Base-by-base conservation (phyloP, 2,329 filamentous ascomycete species). In the Teratosphaeria pseudoeucalypti region DNA sequence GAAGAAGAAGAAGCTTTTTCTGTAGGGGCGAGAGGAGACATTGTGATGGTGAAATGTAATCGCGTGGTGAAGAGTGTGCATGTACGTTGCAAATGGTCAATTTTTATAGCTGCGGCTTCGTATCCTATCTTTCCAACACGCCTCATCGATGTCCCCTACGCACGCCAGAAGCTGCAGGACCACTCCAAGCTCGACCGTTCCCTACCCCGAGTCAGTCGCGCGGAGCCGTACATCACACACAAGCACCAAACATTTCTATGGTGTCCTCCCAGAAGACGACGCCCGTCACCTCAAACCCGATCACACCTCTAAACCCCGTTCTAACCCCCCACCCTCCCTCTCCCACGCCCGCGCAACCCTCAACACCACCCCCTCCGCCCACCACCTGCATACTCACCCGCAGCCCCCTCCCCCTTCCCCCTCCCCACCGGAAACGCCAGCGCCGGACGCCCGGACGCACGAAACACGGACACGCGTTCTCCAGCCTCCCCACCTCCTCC, bases 401-500 rank as follows among this genome's bases (percentile, higher is more conserved):
- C 54, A 72, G 52, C 65, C 67, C 2, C 27, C 53, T 2, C 2
- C 53, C 10, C 6, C 53, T n/a, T 6, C 23, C 27, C 29, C 59
- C 66, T 49, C 52, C 70, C 68, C 16, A 67, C 77, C 69, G 78
- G 79, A 57, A 81, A 75, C 29, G 71, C 74, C 62, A 81, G 64
- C 0, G 72, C 78, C 3, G 78, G 78, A 69, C 81, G 78, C 0
- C 78, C 78, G 0, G 77, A 79, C 7, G 76, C 66, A 67, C 81
- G 80, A 66, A 81, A 81, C 3, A 81, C 3, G 75, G 74, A 10
- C 79, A 78, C 4, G 82, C 85, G 63, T 85, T 85, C 16, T 74
- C 76, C 0, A 79, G 82, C 60, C 82, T 66, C 0, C 82, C 82
- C 37, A 83, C 78, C 34, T 78, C 79, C 11, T 78, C 78, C 57